Conservation (phyloP, 2,329 filamentous ascomycete species). For the Claviceps sorghi region DNA sequence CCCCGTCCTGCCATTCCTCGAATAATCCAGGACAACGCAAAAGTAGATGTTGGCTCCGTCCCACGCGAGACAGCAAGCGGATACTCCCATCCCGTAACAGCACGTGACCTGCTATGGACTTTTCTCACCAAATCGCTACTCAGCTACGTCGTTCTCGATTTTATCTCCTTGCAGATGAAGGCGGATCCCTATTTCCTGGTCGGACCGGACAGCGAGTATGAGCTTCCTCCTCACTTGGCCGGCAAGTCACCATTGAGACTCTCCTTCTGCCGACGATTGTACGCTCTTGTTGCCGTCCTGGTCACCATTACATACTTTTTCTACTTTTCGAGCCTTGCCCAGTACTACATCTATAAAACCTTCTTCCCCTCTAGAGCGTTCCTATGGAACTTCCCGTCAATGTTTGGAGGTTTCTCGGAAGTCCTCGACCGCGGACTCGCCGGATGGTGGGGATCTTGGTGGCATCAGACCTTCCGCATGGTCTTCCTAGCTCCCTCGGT, state of each 20-base stretch:
- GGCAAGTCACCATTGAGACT: slow-evolving; percentile 30
- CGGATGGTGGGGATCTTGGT: slow-evolving; percentile 74
- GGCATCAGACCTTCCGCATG: slow-evolving; percentile 81
- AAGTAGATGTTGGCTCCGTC: slow-evolving; percentile 26
- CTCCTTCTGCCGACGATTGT: slow-evolving; percentile 38
- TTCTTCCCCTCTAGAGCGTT: slow-evolving; percentile 36
- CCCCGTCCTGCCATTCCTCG: slow-evolving; percentile 30
- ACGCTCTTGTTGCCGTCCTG: slow-evolving; percentile 43
- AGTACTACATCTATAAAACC: slow-evolving; percentile 33
- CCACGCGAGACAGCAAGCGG: slow-evolving; percentile 30
- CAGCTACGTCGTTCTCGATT: slow-evolving; percentile 55
- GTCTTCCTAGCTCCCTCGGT: slow-evolving; percentile 48
- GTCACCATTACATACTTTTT: slow-evolving; percentile 47
- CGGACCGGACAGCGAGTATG: slow-evolving; percentile 25
- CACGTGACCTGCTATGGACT: slow-evolving; percentile 28
- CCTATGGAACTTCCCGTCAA: slow-evolving; percentile 38
- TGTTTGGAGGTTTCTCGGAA: slow-evolving; percentile 38
- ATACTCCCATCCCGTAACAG: slow-evolving; percentile 27
- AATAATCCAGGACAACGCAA: slow-evolving; percentile 18
- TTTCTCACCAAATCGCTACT: slow-evolving; percentile 32
- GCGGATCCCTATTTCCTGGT: slow-evolving; percentile 65
- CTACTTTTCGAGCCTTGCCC: slow-evolving; percentile 41
- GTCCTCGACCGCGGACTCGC: slow-evolving; percentile 56
- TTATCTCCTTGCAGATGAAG: slow-evolving; percentile 52
- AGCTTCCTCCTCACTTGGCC: slow-evolving; percentile 27